Evolutionary conservation across 352 stramenopile species (phyloP).

Genomic region (Pythium myriotylum): DNA sequence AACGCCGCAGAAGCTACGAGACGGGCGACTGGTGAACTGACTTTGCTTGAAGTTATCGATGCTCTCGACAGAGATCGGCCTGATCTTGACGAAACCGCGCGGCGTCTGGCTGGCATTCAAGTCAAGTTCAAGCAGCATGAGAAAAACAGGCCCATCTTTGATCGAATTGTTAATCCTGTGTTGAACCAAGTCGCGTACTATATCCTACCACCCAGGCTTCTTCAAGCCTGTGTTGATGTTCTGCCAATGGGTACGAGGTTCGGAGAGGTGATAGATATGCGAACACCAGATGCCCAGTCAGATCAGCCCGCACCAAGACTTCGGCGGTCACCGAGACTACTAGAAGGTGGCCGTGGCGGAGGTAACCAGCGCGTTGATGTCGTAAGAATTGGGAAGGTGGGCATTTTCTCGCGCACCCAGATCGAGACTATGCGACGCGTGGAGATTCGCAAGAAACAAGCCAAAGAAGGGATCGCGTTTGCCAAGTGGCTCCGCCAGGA

Average conservation of each 20-base stretch:
- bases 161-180: constrained; percentile 15
- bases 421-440: constrained; percentile 7
- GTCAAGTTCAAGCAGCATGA: not conserved
- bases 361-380: not conserved
- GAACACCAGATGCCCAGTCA: not conserved
- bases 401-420: constrained; percentile 6
- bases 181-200: constrained; percentile 26
- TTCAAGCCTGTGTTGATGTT: constrained; percentile 10
- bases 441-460: not conserved
- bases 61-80: constrained; percentile 7
- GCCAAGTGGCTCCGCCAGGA: not conserved
- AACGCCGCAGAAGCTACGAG: constrained; percentile 1
- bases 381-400: constrained; percentile 6
- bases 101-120: not conserved
- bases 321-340: not conserved
- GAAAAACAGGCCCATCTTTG: not conserved
- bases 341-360: too few relatives aligned
- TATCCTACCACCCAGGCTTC: constrained; percentile 12
- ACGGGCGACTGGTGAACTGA: constrained; percentile 6
- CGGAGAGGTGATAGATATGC: not conserved
- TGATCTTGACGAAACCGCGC: not conserved
- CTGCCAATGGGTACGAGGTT: constrained; percentile 4
- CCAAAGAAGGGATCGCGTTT: not conserved
- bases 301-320: not conserved
- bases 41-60: constrained; percentile 8